Evolutionary conservation across 768 basidiomycete genomes (phyloP), one percentile per base, ranked within the genome.

Genomic region (Amanita rimosa): DNA sequence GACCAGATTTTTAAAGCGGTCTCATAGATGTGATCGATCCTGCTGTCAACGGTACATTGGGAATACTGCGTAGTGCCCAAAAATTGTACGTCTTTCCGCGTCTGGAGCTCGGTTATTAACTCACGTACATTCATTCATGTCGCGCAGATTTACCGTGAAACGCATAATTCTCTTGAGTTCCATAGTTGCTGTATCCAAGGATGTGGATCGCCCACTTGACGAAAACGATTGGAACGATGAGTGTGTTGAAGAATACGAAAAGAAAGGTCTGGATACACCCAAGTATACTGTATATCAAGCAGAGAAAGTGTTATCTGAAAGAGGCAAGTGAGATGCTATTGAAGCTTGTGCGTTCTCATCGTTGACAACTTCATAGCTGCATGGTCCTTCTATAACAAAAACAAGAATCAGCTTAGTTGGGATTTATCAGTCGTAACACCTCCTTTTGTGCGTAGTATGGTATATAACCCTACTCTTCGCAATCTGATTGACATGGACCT

Each of bases 111-210:
- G 13, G 4, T 3, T 13, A 3, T 29, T 27, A 27, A 9, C 10
- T 31, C 29, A 17, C 1, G n/a, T 5, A 1, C 5, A 22, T n/a
- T 36, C 6, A 36, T 17, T 3, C 44, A 33, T 6, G 17, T 40
- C 40, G 16, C 3, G 7, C 27, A 19, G 31, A 6, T 53, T 69
- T 16, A 55, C 60, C 5, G 67, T 90, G 53, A 79, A 83, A 59
- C 76, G 87, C 3, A 66, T 92, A 36, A 76, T 90, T 7, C 62
- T 85, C 49, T 83, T 83, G 0, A 79, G 79, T 7, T 86, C 84
- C 10, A 13, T 9, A 5, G 31, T 4, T 56, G 56, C 6, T 10
- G 51, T 16, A 54, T 55, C 3, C 50, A 61, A 0, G 53, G 53
- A 0, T 58, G 66, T 1, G 55, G 54, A 0, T 62, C 62, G 1